Evolutionary conservation across 768 basidiomycete genomes (phyloP), one percentile per base, ranked within the genome.

Genomic region (Collybiopsis luxurians): DNA sequence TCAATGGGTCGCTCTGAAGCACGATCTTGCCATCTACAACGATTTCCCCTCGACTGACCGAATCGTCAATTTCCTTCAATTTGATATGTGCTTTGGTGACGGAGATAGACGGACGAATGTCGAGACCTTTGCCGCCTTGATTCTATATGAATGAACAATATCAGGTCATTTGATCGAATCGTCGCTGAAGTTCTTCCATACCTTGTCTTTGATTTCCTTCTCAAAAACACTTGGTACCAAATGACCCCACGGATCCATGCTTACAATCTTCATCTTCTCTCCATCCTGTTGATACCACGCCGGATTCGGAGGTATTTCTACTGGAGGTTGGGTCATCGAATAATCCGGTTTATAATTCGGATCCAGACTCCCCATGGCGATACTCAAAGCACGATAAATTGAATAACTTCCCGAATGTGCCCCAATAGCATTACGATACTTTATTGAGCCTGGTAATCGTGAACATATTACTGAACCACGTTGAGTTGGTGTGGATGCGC

Each of bases 41-140:
- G 39, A 98, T 71, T 17, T 85, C 80, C 1, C 95, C 95, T 60
- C 79, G 81, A 54, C 86, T 77, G 27, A 85, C 85, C 1, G 85
- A 77, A 48, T 91, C 90, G 69, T 98, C 96, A 49, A 98, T 76
- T 73, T 98, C 96, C 69, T 85, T 86, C 70, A 98, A 79, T 79
- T 98, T 98, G 78, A 98, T 84, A 67, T 97, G 95, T 0, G 95
- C 90, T 59, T 86, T 88, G 10, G 96, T 98, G 51, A 96, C 84
- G 1, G 93, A 90, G 63, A 98, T 98, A 54, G 92, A 95, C 0
- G 96, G 96, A 15, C 95, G 77, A 36, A 95, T 79, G 69, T 98
- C 95, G 56, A 97, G 73, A 0, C 90, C 90, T 49, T 75, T 69
- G 40, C 53, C 53, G 1, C 53, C 46, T 15, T 23, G 13, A 10